Evolutionary conservation across 75 land plant genomes (phyloP).

Genomic region (Cunninghamia lanceolata): DNA sequence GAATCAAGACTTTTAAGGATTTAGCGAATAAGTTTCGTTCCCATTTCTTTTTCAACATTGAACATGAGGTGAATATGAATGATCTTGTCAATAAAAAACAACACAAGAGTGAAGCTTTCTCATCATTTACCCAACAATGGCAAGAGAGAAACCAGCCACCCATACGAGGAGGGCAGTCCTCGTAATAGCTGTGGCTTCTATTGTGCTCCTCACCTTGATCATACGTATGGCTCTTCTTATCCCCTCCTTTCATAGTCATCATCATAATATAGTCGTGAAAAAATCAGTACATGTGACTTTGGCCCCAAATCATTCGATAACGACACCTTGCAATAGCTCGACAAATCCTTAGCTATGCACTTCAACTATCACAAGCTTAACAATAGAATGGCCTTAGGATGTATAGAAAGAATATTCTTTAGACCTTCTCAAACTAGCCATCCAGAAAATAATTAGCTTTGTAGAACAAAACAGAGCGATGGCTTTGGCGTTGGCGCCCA

Average conservation of each 20-base stretch:
- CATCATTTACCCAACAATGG: too few species aligned
- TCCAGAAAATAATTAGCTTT: not conserved
- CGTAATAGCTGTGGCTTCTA: not conserved
- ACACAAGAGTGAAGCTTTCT: too few species aligned
- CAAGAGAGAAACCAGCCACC: too few species aligned
- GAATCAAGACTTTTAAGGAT: too few species aligned
- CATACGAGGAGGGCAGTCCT: not conserved
- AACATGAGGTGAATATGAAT: too few species aligned
- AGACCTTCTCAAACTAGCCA: not conserved
- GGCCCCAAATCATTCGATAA: not conserved
- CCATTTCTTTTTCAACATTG: too few species aligned
- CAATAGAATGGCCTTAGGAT: not conserved
- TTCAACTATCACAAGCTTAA: not conserved
- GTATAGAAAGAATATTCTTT: not conserved
- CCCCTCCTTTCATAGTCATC: not conserved
- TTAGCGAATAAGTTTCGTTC: too few species aligned
- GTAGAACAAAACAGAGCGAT: not conserved
- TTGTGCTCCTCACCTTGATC: not conserved
- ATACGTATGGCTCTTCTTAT: not conserved
- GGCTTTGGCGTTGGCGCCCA: not conserved
- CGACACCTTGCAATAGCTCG: not conserved
- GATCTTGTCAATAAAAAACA: too few species aligned
- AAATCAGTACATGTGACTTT: not conserved
- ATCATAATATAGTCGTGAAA: not conserved
- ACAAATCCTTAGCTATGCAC: not conserved